These are phyloP conservation scores for Lenzites betulinus DNA, from an alignment of 768 basidiomycete species.

Conservation along the genomic window DNA sequence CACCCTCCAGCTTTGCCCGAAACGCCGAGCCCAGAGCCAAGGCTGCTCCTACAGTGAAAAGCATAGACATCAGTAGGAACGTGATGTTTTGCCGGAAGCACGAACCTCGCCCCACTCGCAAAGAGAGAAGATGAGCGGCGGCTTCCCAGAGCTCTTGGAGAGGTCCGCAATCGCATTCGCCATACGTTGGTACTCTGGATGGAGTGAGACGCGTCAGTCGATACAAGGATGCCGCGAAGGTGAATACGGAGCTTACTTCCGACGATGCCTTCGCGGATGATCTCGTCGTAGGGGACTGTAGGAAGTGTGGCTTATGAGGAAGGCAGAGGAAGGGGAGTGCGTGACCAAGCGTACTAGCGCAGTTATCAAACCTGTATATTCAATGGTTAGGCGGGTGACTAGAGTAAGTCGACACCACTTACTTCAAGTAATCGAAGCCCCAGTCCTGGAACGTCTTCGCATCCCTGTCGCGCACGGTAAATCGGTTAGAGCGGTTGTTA, in stretches of 20 bases:
- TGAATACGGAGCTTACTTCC: conserved; percentile 31
- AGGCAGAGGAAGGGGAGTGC: conserved; percentile 52
- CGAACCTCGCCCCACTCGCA: conserved; percentile 69
- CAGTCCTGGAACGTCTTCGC: conserved; percentile 59
- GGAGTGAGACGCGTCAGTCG: not conserved
- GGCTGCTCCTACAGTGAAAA: conserved; percentile 50
- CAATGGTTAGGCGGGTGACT: not conserved
- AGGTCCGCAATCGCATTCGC: conserved; percentile 55
- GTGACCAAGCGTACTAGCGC: conserved; percentile 55
- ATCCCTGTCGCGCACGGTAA: conserved; percentile 41
- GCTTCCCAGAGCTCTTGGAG: conserved; percentile 48
- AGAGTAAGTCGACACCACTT: conserved; percentile 18
- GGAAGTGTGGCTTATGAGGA: conserved; percentile 35
- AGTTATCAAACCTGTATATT: conserved; percentile 50
- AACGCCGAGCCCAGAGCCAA: conserved; percentile 60
- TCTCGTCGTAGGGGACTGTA: conserved; percentile 18
- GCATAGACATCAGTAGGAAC: no score
- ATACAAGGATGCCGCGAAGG: not conserved
- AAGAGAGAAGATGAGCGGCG: conserved; percentile 61
- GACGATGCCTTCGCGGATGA: conserved; percentile 25
- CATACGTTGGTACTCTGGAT: conserved; percentile 64
- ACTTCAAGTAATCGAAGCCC: conserved; percentile 71
- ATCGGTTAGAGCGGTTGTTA: not conserved
- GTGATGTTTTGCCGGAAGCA: no score
- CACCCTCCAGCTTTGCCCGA: conserved; percentile 71